Evolutionary conservation across 1,284 basidiomycete species (phyloP).

Genomic region (Ceratorhiza oryzae-sativae): DNA sequence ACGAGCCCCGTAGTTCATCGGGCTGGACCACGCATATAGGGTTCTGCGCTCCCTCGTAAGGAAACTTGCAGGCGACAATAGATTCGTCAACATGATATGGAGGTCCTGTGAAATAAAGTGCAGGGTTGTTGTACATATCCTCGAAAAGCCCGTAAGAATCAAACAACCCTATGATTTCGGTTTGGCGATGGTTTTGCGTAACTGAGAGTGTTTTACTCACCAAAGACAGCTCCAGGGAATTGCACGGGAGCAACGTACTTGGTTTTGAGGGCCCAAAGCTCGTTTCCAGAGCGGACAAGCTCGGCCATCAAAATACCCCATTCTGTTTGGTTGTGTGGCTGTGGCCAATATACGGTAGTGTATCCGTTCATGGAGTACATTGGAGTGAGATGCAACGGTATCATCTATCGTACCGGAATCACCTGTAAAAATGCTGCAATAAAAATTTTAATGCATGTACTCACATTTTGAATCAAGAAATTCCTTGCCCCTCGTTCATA

Average conservation of each 20-base stretch:
- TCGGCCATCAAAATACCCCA: constrained; percentile 55
- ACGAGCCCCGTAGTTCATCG: neutral
- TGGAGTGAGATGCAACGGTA: constrained; percentile 50
- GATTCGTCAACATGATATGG: constrained; percentile 4
- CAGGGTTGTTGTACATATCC: constrained; percentile 30
- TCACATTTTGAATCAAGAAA: constrained; percentile 57
- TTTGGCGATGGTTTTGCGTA: neutral
- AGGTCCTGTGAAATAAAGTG: constrained; percentile 11
- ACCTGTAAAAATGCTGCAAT: neutral
- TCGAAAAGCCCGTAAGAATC: constrained; percentile 29
- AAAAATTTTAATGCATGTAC: neutral
- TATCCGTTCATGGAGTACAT: constrained; percentile 53
- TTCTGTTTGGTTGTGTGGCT: constrained; percentile 51
- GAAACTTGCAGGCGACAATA: constrained; percentile 8
- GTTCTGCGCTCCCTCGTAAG: neutral
- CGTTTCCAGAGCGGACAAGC: constrained; percentile 51
- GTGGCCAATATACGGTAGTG: constrained; percentile 52
- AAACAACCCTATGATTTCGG: neutral
- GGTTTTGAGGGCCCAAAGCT: constrained; percentile 51
- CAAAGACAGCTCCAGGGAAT: constrained; percentile 43
- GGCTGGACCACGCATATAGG: constrained; percentile 12
- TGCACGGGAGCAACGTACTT: constrained; percentile 47
- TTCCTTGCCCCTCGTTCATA: constrained; percentile 56
- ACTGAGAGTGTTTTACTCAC: neutral
- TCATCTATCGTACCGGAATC: constrained; percentile 46